Conservation (phyloP, 441 rosid genomes). For the Flueggea neowawraea region DNA sequence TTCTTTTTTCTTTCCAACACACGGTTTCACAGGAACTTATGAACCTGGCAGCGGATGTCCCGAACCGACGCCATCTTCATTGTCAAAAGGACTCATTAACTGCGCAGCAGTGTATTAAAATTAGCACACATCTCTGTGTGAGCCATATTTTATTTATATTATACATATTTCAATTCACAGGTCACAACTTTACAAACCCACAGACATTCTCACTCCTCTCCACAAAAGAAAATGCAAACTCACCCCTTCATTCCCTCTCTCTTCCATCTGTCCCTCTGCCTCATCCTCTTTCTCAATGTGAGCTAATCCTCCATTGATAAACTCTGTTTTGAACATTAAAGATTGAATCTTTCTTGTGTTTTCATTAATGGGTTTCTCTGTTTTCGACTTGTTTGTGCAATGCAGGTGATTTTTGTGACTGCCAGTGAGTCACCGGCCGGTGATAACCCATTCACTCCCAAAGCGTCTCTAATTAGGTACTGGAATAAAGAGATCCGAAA, state of each 20-base stretch:
- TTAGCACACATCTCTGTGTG: too few species aligned
- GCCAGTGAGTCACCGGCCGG: slow-evolving; percentile 22
- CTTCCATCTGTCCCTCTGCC: slow-evolving; percentile 21
- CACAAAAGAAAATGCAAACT: slow-evolving; percentile 11
- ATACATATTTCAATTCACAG: slow-evolving; percentile 6
- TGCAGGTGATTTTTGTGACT: slow-evolving; percentile 48
- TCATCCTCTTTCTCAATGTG: slow-evolving; percentile 36
- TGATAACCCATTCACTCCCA: slow-evolving; percentile 71
- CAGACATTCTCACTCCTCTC: slow-evolving; percentile 17
- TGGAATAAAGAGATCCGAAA: slow-evolving; percentile 66
- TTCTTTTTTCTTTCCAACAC: too few species aligned
- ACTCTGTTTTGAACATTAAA: not conserved
- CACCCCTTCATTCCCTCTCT: slow-evolving; percentile 14
- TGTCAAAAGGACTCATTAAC: too few species aligned
- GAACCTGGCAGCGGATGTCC: too few species aligned
- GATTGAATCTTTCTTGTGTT: not conserved
- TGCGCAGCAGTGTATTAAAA: too few species aligned
- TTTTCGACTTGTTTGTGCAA: slow-evolving; percentile 18
- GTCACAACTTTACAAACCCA: slow-evolving; percentile 21
- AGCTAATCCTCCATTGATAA: slow-evolving; percentile 9
- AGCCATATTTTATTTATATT: too few species aligned
- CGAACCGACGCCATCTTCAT: too few species aligned
- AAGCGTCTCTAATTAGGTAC: slow-evolving; percentile 60
- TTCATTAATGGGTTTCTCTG: not conserved
- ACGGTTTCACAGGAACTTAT: too few species aligned